Conservation (phyloP, 805 yeast genomes). For the Candida yuanshanica region DNA sequence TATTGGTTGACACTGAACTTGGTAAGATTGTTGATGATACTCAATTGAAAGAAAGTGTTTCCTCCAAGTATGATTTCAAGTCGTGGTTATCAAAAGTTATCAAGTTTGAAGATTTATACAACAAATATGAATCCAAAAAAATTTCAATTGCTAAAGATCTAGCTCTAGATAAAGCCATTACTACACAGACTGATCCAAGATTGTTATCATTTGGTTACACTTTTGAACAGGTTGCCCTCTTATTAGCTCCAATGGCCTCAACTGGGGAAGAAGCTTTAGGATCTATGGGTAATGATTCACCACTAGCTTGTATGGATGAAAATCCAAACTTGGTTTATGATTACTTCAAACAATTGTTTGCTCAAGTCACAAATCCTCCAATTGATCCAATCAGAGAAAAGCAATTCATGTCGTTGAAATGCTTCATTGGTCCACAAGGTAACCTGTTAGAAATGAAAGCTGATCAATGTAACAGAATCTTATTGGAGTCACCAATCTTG, state of each 20-base stretch:
- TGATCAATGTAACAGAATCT: slow-evolving; percentile 82
- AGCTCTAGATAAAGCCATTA: slow-evolving; percentile 25
- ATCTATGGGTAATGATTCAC: slow-evolving; percentile 97
- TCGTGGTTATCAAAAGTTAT: slow-evolving; percentile 89
- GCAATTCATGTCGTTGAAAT: slow-evolving; percentile 94
- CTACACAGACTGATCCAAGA: slow-evolving; percentile 72
- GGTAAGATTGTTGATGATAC: slow-evolving; percentile 93
- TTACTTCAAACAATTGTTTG: slow-evolving; percentile 92
- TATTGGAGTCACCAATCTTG: slow-evolving; percentile 78
- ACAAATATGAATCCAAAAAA: slow-evolving; percentile 38
- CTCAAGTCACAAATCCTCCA: slow-evolving; percentile 98
- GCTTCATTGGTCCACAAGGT: slow-evolving; percentile 98
- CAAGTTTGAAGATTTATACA: slow-evolving; percentile 68
- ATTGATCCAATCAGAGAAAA: slow-evolving; percentile 97
- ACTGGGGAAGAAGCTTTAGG: slow-evolving; percentile 94
- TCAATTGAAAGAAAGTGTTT: slow-evolving; percentile 74
- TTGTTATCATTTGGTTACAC: slow-evolving; percentile 87
- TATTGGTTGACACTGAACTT: slow-evolving; percentile 87
- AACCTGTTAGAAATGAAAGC: slow-evolving; percentile 90
- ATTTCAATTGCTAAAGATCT: slow-evolving; percentile 14
- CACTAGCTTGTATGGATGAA: slow-evolving; percentile 89
- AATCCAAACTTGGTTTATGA: slow-evolving; percentile 89
- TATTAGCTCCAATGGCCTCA: slow-evolving; percentile 89
- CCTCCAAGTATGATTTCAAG: slow-evolving; percentile 84
- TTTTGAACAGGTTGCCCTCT: slow-evolving; percentile 80